Percentiles rank a stretch among this genome's conserved stretches.
phyloP scores from a whole-genome alignment of 2,329 filamentous ascomycete genomes.

The Scopulariopsis brevicaulis region DNA sequence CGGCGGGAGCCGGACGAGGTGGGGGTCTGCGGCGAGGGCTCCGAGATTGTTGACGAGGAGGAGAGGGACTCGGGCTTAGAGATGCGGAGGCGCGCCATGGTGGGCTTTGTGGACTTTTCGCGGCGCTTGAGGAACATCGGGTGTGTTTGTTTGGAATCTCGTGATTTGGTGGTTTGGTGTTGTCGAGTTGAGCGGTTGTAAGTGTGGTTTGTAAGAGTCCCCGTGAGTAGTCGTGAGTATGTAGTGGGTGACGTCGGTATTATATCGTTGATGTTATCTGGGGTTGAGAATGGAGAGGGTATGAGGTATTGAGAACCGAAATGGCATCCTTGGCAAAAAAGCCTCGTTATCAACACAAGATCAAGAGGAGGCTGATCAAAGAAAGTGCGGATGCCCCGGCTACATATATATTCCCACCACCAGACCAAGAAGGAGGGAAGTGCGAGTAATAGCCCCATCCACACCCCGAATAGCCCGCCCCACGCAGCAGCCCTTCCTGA shows the following conservation, averaged over 20 bases:
- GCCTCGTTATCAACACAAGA: background rate
- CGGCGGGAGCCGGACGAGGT: constrained; percentile 9
- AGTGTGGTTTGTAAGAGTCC: background rate
- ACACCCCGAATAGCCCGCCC: no score
- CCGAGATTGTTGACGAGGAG: constrained; percentile 14
- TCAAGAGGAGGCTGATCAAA: background rate
- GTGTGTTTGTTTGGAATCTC: background rate
- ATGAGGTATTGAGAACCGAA: background rate
- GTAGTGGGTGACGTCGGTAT: no score
- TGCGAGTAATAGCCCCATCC: no score
- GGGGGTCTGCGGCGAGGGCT: constrained; percentile 7
- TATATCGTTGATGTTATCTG: background rate
- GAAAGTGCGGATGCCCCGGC: background rate
- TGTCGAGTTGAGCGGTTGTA: background rate
- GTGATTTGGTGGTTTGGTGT: background rate
- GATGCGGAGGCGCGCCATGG: constrained; percentile 20
- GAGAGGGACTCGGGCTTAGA: constrained; percentile 23
- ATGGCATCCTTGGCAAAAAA: background rate
- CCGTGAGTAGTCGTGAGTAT: no score
- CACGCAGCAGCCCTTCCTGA: no score
- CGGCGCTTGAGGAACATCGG: constrained; percentile 1
- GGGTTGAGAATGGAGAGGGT: background rate
- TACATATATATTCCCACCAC: no score
- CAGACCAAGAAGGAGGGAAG: no score
- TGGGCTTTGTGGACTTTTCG: background rate